Conservation (phyloP, 2,329 filamentous ascomycete genomes). For the Venturia aucupariae region DNA sequence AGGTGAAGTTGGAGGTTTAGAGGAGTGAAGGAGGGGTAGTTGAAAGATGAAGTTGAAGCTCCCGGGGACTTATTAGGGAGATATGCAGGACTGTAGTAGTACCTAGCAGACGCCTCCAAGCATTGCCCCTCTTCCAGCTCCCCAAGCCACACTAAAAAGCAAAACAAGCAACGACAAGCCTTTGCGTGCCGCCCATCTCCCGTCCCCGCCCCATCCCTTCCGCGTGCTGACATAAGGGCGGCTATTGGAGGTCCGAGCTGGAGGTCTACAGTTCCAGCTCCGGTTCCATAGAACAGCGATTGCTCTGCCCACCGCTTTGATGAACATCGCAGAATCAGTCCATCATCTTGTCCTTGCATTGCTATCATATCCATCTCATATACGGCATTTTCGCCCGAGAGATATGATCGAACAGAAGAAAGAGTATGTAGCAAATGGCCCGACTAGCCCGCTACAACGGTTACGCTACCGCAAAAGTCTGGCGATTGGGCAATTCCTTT, state of each 20-base stretch:
- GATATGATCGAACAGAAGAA: not conserved
- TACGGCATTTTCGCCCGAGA: not conserved
- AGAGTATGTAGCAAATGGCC: not conserved
- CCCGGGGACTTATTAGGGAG: too few species aligned
- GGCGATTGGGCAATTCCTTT: too few species aligned
- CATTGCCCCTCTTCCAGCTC: not conserved
- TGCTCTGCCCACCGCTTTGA: too few species aligned
- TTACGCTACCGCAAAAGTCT: too few species aligned
- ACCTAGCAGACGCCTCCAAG: too few species aligned
- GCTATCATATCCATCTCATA: not conserved
- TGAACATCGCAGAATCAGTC: too few species aligned
- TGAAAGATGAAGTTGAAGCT: not conserved
- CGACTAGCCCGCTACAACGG: too few species aligned
- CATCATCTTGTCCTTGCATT: not conserved
- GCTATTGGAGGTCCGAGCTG: too few species aligned
- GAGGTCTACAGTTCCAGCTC: not conserved
- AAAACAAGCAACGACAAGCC: slow-evolving; percentile 9
- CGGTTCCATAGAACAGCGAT: not conserved
- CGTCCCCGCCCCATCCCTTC: too few species aligned
- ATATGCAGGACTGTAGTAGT: not conserved
- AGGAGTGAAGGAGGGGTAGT: not conserved
- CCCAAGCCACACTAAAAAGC: not conserved
- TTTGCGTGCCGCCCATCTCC: not conserved
- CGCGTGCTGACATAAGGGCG: not conserved
- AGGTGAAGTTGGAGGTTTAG: not conserved